Conservation (phyloP, 208 protist genomes). For the Leptomonas seymouri region DNA sequence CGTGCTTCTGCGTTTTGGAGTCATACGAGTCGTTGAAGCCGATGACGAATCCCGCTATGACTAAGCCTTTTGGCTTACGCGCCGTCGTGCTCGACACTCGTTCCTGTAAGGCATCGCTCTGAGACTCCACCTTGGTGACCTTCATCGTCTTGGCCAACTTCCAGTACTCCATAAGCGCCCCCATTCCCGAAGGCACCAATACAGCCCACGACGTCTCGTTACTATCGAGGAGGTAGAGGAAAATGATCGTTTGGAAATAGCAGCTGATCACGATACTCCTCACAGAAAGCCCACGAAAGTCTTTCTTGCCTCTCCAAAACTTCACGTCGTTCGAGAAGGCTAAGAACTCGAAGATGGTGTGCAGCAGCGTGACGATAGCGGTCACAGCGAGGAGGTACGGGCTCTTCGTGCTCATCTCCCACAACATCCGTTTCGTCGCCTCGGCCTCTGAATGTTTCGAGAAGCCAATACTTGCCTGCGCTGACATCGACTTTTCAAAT, state of each 20-base stretch:
- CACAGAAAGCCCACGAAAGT: slow-evolving; percentile 96
- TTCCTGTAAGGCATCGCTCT: neutral
- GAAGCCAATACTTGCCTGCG: slow-evolving; percentile 74
- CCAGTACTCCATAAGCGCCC: slow-evolving; percentile 96
- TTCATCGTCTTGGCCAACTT: slow-evolving; percentile 93
- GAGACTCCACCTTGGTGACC: slow-evolving; percentile 23
- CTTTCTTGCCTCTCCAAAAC: slow-evolving; percentile 90
- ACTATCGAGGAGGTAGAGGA: slow-evolving; percentile 98
- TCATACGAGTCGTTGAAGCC: slow-evolving; percentile 74
- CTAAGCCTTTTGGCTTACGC: slow-evolving; percentile 11
- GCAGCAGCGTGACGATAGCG: slow-evolving; percentile 94
- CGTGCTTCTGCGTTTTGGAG: slow-evolving; percentile 83
- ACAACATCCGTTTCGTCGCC: slow-evolving; percentile 94
- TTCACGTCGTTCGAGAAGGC: slow-evolving; percentile 98
- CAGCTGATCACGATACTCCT: slow-evolving; percentile 95
- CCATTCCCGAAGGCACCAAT: slow-evolving; percentile 85
- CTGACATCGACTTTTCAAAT: slow-evolving; percentile 79
- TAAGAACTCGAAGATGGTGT: slow-evolving; percentile 99
- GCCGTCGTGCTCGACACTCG: neutral
- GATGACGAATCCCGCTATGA: slow-evolving; percentile 44
- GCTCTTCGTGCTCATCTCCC: slow-evolving; percentile 92
- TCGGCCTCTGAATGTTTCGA: slow-evolving; percentile 55
- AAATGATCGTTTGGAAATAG: slow-evolving; percentile 95
- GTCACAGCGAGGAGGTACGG: slow-evolving; percentile 95
- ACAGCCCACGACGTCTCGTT: slow-evolving; percentile 95